Percentiles rank a stretch among this genome's conserved stretches.
These are phyloP conservation scores for Aegilops bicornis DNA, from an alignment of 176 grass and related monocot species.

Conservation along the genomic window DNA sequence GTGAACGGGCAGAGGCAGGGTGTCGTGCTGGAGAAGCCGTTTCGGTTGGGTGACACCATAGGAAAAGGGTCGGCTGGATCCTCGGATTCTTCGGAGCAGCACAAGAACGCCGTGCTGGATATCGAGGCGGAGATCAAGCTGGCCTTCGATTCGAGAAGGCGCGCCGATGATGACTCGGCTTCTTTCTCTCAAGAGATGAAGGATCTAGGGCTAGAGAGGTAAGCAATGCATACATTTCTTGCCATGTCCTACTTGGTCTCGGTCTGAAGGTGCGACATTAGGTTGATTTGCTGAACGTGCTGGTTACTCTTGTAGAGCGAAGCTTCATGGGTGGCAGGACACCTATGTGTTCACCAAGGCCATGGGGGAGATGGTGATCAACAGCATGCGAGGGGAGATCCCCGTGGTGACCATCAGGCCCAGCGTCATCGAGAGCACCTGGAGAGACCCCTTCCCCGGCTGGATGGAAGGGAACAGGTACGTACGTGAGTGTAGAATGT, in stretches of 20 bases:
- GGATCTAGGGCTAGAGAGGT: constrained; percentile 78
- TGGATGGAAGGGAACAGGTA: constrained; percentile 99
- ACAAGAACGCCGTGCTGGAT: constrained; percentile 39
- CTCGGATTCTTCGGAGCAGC: constrained; percentile 16
- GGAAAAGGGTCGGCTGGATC: constrained; percentile 33
- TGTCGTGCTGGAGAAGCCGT: constrained; percentile 68
- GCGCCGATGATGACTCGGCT: constrained; percentile 16
- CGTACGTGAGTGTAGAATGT: background rate
- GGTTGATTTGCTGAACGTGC: background rate
- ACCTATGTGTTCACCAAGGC: constrained; percentile 94
- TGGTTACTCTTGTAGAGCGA: constrained; percentile 48
- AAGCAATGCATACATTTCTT: background rate
- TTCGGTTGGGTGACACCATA: constrained; percentile 76
- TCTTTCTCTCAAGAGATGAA: constrained; percentile 71
- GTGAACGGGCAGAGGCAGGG: constrained; percentile 94
- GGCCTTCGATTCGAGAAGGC: constrained; percentile 44
- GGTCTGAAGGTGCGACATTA: background rate
- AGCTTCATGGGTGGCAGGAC: constrained; percentile 89
- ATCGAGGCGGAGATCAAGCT: constrained; percentile 88
- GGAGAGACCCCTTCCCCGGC: constrained; percentile 84
- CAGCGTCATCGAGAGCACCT: constrained; percentile 86
- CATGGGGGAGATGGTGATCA: constrained; percentile 94
- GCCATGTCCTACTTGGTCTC: background rate
- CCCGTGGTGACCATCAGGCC: constrained; percentile 88
- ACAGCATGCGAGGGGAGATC: constrained; percentile 79